Evolutionary conservation across 2,329 filamentous ascomycete genomes (phyloP).

Genomic region (Chaetomium globosum): DNA sequence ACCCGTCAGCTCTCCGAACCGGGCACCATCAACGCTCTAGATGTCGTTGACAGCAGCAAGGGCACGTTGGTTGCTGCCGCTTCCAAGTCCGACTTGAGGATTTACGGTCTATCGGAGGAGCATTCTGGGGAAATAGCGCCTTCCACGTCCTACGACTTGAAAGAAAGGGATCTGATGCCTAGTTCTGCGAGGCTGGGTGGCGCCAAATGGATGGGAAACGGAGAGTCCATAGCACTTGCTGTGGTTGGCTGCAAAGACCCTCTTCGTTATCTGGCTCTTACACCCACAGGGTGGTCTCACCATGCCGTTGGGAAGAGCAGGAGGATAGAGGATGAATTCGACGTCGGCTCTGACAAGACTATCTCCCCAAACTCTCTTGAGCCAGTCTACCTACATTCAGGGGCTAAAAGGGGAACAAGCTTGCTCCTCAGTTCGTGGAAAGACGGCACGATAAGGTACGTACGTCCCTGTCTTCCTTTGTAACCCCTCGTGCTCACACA

Average conservation of each 20-base stretch:
- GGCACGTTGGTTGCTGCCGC: conserved; percentile 41
- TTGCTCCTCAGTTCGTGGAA: conserved; percentile 57
- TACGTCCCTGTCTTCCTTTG: conserved; percentile 24
- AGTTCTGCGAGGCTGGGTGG: conserved; percentile 35
- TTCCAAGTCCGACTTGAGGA: conserved; percentile 42
- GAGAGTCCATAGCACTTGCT: conserved; percentile 51
- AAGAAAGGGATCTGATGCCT: conserved; percentile 22
- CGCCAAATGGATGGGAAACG: conserved; percentile 52
- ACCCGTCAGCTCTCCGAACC: conserved; percentile 29
- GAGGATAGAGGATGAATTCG: conserved; percentile 36
- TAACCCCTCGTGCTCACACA: not conserved
- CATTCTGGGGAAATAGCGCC: conserved; percentile 29
- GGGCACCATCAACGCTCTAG: conserved; percentile 44
- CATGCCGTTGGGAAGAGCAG: conserved; percentile 43
- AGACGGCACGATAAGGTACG: conserved; percentile 52
- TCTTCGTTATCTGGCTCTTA: conserved; percentile 51
- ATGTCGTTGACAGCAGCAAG: conserved; percentile 37
- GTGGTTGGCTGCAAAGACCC: conserved; percentile 48
- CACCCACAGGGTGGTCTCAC: conserved; percentile 50
- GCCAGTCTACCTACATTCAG: conserved; percentile 44
- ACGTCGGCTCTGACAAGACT: conserved; percentile 38
- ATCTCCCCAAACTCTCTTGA: conserved; percentile 50
- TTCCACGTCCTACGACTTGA: conserved; percentile 34
- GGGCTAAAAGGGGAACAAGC: conserved; percentile 43
- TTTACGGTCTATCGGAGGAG: conserved; percentile 41